Percentiles rank a stretch among this genome's conserved stretches.
phyloP scores from a whole-genome alignment of 257 asterid genomes.

The Solanum corneliomulleri region DNA sequence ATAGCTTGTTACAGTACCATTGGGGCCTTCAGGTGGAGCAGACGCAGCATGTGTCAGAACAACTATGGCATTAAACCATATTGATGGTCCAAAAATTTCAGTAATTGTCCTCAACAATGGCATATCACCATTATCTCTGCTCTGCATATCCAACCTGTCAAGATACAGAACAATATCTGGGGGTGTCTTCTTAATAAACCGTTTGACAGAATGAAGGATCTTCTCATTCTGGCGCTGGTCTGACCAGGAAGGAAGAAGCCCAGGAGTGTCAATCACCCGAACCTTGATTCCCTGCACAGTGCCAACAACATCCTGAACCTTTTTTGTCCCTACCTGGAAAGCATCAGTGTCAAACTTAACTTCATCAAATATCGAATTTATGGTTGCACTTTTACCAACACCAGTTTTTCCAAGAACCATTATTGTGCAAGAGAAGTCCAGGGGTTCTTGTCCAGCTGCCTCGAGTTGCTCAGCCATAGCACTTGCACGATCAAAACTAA shows the following conservation, averaged over 20 bases:
- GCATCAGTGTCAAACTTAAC: slow-evolving; percentile 82
- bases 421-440: slow-evolving; percentile 91
- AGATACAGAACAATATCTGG: slow-evolving; percentile 96
- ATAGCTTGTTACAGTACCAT: slow-evolving; percentile 79
- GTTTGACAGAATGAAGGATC: slow-evolving; percentile 65
- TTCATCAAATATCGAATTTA: slow-evolving; percentile 90
- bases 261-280: slow-evolving; percentile 93
- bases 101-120: slow-evolving; percentile 89
- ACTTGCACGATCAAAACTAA: slow-evolving; percentile 97
- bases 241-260: slow-evolving; percentile 92
- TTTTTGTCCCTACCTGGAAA: slow-evolving; percentile 71
- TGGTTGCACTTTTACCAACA: slow-evolving; percentile 98
- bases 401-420: slow-evolving; percentile 99
- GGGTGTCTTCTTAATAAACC: slow-evolving; percentile 69
- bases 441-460: slow-evolving; percentile 85
- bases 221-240: slow-evolving; percentile 91
- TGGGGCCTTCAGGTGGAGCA: slow-evolving; percentile 97
- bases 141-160: slow-evolving; percentile 93
- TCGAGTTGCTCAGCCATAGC: slow-evolving; percentile 98
- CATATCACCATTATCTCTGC: slow-evolving; percentile 84
- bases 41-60: slow-evolving; percentile 97
- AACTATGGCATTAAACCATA: slow-evolving; percentile 98
- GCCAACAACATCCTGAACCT: slow-evolving; percentile 96
- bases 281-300: slow-evolving; percentile 95
- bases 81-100: slow-evolving; percentile 77